Percentiles rank a stretch among this genome's conserved stretches.
Evolutionary conservation across 1,284 basidiomycete genomes (phyloP).

Genomic region (Sphaerobolus stellatus): DNA sequence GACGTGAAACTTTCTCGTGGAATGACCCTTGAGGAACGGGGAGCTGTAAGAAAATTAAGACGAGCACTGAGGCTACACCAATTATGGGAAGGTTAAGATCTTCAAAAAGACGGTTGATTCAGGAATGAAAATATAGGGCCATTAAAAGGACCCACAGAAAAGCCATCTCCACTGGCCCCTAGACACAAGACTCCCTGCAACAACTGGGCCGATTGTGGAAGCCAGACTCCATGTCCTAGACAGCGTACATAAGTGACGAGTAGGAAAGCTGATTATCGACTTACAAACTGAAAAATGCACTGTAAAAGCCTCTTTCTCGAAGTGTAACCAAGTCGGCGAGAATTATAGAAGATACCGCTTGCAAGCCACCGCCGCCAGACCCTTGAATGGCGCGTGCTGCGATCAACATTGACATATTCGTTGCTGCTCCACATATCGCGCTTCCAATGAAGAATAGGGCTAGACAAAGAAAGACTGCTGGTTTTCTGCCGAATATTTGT

Average conservation of each 20-base stretch:
- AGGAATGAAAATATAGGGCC: neutral
- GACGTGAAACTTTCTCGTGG: slow-evolving; percentile 19
- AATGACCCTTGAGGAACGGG: slow-evolving; percentile 31
- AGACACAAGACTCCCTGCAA: slow-evolving; percentile 37
- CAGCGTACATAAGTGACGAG: slow-evolving; percentile 23
- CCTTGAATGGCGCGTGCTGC: slow-evolving; percentile 43
- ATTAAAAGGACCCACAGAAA: slow-evolving; percentile 20
- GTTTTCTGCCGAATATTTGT: slow-evolving; percentile 31
- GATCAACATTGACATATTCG: slow-evolving; percentile 37
- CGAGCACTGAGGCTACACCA: slow-evolving; percentile 33
- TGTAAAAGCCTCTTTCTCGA: slow-evolving; percentile 39
- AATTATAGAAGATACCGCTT: slow-evolving; percentile 39
- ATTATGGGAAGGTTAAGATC: slow-evolving; percentile 42
- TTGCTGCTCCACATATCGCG: slow-evolving; percentile 36
- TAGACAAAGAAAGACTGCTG: slow-evolving; percentile 34
- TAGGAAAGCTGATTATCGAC: neutral
- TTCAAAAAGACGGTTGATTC: slow-evolving; percentile 1
- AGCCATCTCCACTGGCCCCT: slow-evolving; percentile 32
- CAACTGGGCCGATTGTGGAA: slow-evolving; percentile 28
- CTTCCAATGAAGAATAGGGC: slow-evolving; percentile 38
- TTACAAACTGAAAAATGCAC: slow-evolving; percentile 21
- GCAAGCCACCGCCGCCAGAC: slow-evolving; percentile 43
- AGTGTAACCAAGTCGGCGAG: slow-evolving; percentile 44
- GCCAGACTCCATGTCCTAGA: slow-evolving; percentile 16
- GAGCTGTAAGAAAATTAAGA: slow-evolving; percentile 37